Evolutionary conservation across 2,329 filamentous ascomycete genomes (phyloP), one percentile per base, ranked within the genome.

Genomic region (Phaeosphaeriaceae sp.): DNA sequence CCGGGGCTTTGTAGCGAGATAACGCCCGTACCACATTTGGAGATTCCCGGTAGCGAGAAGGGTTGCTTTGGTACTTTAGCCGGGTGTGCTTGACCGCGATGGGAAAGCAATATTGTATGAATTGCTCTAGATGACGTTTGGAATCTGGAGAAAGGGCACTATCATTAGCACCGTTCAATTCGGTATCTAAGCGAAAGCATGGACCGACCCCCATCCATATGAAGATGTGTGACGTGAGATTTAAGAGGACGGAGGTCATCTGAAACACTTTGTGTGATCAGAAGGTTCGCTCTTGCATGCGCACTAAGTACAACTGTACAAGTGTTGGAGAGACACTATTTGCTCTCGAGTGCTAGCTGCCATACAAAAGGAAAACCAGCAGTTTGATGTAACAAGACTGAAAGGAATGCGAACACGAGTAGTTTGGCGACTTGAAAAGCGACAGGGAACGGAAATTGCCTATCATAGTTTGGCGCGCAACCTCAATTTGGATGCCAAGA

Each of bases 361-460:
- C 23, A 26, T 26, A 26, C 23, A 26, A 11, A 8, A 26, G 3
- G 7, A 26, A 26, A 26, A 11, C 11, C 7, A 26, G 11, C 6
- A 26, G 17, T 6, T 37, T 8, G 36, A 20, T n/a, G 36, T 23
- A 17, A 37, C 12, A 26, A 6, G 7, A 11, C 11, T 26, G 23
- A 8, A 26, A 11, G 4, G 29, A 26, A 20, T 15, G 29, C 21
- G 42, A 34, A 26, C 12, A 15, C n/a, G 18, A 3, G 16, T 8
- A 3, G 16, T 20, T 37, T 18, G 35, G 35, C 35, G 35, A 37
- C 35, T 34, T 17, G 20, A 23, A n/a, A 30, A 15, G 21, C 20
- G 34, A 34, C 42, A 44, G 34, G 52, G 48, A 37, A 21, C 9
- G 44, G 36, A 55, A 30, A 56, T 52, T 56, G 49, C 41, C 32